These are phyloP conservation scores for Stephania yunnanensis DNA, from an alignment of 164 flowering plant genomes.

Conservation along the genomic window DNA sequence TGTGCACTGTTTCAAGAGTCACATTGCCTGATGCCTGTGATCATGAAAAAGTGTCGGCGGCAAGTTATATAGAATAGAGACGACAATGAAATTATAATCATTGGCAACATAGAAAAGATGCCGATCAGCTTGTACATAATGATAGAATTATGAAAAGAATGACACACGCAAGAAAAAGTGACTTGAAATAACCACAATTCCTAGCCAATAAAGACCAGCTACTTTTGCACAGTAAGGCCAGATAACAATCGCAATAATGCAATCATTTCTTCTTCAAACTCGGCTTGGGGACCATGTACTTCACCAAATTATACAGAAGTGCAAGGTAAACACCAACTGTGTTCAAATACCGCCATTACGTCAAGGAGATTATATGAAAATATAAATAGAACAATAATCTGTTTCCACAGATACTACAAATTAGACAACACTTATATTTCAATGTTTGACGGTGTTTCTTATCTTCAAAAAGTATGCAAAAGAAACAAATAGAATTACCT, in stretches of 20 bases:
- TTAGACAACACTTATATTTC: neutral
- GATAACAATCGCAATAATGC: too few species aligned
- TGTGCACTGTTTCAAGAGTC: slow-evolving; percentile 73
- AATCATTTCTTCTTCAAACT: neutral
- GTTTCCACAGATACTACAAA: neutral
- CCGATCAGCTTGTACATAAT: neutral
- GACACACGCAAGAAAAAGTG: neutral
- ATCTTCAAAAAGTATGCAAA: neutral
- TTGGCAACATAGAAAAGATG: neutral
- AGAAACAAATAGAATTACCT: slow-evolving; percentile 34
- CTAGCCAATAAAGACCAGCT: too few species aligned
- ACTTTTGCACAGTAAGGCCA: too few species aligned
- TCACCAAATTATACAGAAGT: neutral
- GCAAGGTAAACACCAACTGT: neutral
- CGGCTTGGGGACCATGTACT: neutral
- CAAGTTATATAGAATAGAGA: neutral
- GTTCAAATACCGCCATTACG: neutral
- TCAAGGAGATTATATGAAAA: neutral
- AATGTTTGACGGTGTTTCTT: neutral
- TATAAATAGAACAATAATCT: neutral
- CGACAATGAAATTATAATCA: neutral
- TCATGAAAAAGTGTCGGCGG: neutral
- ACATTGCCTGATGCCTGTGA: slow-evolving; percentile 94
- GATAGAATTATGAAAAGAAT: neutral
- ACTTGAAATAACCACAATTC: too few species aligned